Conservation (phyloP, 192 early-diverging fungal genomes). For the Coemansia sp. region DNA sequence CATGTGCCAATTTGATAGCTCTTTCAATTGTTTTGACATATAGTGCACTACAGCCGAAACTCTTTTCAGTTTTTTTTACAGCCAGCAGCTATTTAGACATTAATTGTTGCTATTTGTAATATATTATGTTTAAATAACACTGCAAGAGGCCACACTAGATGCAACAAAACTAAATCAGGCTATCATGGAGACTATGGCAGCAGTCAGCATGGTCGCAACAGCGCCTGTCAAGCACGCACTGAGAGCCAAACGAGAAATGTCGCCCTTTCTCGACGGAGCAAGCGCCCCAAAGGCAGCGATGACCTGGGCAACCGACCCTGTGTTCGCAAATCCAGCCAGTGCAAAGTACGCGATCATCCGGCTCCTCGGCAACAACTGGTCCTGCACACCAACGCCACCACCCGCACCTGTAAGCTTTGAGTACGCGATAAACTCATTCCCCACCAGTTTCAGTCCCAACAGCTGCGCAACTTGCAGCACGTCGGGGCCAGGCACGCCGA, state of each 20-base stretch:
- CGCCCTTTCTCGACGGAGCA: conserved; percentile 68
- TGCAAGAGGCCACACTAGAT: no score
- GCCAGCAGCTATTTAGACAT: no score
- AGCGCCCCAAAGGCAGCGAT: conserved; percentile 73
- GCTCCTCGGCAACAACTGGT: conserved; percentile 52
- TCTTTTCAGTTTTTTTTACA: no score
- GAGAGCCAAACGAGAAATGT: conserved; percentile 71
- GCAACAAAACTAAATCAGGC: conserved; percentile 12
- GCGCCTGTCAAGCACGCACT: conserved; percentile 81
- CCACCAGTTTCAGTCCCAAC: conserved; percentile 72
- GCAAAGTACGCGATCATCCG: conserved; percentile 67
- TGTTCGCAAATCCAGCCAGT: conserved; percentile 84
- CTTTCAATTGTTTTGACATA: no score
- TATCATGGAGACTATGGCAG: conserved; percentile 77
- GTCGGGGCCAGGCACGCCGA: conserved; percentile 63
- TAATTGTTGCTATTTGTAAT: no score
- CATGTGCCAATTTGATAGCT: no score
- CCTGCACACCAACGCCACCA: conserved; percentile 19
- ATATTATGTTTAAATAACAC: no score
- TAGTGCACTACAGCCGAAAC: no score
- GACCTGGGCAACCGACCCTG: conserved; percentile 80
- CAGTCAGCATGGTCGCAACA: conserved; percentile 75
- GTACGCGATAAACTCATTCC: conserved; percentile 92
- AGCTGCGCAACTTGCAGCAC: conserved; percentile 62
- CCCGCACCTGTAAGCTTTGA: conserved; percentile 23